These are phyloP conservation scores for Elsinoe ampelina DNA, from an alignment of 2,329 filamentous ascomycete species.

Conservation along the genomic window DNA sequence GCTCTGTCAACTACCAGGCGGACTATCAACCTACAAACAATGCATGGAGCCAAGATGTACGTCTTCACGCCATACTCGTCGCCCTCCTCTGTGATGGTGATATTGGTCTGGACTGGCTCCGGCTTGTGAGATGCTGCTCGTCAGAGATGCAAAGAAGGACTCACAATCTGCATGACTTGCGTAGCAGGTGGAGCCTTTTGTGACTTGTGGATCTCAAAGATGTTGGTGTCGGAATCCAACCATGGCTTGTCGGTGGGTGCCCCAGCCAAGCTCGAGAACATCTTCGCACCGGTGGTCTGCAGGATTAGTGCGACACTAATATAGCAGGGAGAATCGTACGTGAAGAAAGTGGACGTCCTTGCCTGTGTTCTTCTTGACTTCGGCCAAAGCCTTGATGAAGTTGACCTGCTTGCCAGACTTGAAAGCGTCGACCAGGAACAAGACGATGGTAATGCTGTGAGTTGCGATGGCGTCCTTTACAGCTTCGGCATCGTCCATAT, in stretches of 20 bases:
- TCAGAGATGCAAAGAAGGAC: background rate
- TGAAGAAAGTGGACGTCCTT: slow-evolving; percentile 42
- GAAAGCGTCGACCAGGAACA: slow-evolving; percentile 38
- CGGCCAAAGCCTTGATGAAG: slow-evolving; percentile 40
- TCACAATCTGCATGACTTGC: slow-evolving; percentile 22
- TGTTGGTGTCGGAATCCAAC: slow-evolving; percentile 35
- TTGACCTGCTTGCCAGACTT: slow-evolving; percentile 25
- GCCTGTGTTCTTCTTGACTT: slow-evolving; percentile 35
- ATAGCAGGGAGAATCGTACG: slow-evolving; percentile 16
- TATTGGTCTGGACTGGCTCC: slow-evolving; percentile 36
- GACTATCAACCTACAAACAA: slow-evolving; percentile 29
- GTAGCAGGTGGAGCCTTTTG: slow-evolving; percentile 21
- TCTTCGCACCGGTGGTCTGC: slow-evolving; percentile 44
- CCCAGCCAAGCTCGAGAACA: slow-evolving; percentile 42
- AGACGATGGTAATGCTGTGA: slow-evolving; percentile 41
- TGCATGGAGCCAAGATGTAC: slow-evolving; percentile 47
- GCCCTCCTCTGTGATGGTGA: slow-evolving; percentile 35
- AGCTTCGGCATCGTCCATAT: slow-evolving; percentile 30
- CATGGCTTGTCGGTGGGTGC: slow-evolving; percentile 35
- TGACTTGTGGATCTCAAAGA: slow-evolving; percentile 38
- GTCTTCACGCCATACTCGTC: slow-evolving; percentile 36
- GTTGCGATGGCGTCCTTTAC: slow-evolving; percentile 32
- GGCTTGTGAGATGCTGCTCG: no score
- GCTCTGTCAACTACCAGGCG: no score
- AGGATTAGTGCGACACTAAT: background rate